Evolutionary conservation across 2,329 filamentous ascomycete species (phyloP).

Genomic region (Coniella vitis): DNA sequence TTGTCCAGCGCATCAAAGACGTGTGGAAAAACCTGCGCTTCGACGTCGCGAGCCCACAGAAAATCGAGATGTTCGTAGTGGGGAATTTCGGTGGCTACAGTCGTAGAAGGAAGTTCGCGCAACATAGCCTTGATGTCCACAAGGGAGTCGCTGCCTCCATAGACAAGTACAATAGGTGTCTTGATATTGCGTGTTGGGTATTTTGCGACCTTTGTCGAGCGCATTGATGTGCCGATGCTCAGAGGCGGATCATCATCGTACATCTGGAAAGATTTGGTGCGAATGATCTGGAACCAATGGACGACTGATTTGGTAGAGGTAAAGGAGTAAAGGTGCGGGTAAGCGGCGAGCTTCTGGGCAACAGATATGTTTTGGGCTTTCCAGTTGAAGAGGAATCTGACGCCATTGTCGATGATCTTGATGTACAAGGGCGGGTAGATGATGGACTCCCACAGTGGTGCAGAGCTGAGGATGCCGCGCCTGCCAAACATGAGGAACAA

Average conservation of each 20-base stretch:
- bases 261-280: slow-evolving; percentile 95
- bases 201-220: slow-evolving; percentile 93
- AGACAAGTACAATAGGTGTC: slow-evolving; percentile 87
- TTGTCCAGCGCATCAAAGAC: slow-evolving; percentile 83
- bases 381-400: slow-evolving; percentile 88
- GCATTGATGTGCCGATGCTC: slow-evolving; percentile 54
- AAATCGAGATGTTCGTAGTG: slow-evolving; percentile 98
- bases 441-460: slow-evolving; percentile 95
- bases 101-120: slow-evolving; percentile 76
- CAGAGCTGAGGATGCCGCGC: slow-evolving; percentile 82
- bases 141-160: slow-evolving; percentile 87
- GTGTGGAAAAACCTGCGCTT: slow-evolving; percentile 79
- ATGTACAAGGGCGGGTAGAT: slow-evolving; percentile 93
- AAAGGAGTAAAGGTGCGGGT: slow-evolving; percentile 93
- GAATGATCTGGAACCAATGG: slow-evolving; percentile 99
- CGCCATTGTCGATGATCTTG: slow-evolving; percentile 73
- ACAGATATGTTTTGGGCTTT: slow-evolving; percentile 73
- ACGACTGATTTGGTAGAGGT: slow-evolving; percentile 96
- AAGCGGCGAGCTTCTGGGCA: slow-evolving; percentile 89
- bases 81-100: slow-evolving; percentile 76
- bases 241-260: slow-evolving; percentile 90
- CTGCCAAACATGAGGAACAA: slow-evolving; percentile 90
- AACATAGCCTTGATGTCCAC: slow-evolving; percentile 94
- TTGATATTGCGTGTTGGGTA: slow-evolving; percentile 97
- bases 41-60: slow-evolving; percentile 83